A percentile compares a stretch with the other conserved stretches of the same genome.
phyloP scores from a whole-genome alignment of 2,329 filamentous ascomycete species.

The Aplosporella prunicola region DNA sequence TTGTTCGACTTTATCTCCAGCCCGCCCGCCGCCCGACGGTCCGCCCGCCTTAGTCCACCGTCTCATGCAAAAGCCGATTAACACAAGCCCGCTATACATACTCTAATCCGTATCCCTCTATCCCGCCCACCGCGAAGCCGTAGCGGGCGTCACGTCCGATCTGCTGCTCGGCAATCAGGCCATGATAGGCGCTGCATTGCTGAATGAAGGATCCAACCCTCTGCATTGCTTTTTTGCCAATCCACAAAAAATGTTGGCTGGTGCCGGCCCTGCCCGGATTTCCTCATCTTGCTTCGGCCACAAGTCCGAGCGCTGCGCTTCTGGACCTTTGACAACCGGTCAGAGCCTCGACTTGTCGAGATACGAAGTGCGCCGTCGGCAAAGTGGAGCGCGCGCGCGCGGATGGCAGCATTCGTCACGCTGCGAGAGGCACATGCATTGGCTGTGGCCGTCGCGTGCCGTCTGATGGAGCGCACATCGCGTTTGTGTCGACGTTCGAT shows the following conservation, averaged over 20 bases:
- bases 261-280: conserved; percentile 2
- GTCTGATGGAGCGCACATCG: conserved; percentile 7
- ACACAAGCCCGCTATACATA: conserved; percentile 6
- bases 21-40: not conserved
- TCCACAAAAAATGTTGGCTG: conserved; percentile 7
- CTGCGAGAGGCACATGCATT: conserved; percentile 2
- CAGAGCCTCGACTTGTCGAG: no score
- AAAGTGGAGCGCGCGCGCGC: no score
- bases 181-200: conserved; percentile 7
- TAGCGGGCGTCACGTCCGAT: conserved; percentile 7
- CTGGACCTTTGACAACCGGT: conserved; percentile 10
- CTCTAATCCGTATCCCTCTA: no score
- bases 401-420: conserved; percentile 6
- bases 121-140: not conserved
- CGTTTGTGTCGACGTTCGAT: not conserved
- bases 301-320: conserved; percentile 6
- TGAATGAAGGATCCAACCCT: conserved; percentile 1
- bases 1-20: not conserved
- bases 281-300: conserved; percentile 5
- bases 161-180: conserved; percentile 8
- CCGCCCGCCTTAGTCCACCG: not conserved
- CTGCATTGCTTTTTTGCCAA: conserved; percentile 6
- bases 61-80: no score
- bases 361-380: no score
- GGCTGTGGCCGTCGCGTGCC: not conserved